These are phyloP conservation scores for Telopea speciosissima DNA, from an alignment of 177 flowering plant genomes.

Conservation along the genomic window DNA sequence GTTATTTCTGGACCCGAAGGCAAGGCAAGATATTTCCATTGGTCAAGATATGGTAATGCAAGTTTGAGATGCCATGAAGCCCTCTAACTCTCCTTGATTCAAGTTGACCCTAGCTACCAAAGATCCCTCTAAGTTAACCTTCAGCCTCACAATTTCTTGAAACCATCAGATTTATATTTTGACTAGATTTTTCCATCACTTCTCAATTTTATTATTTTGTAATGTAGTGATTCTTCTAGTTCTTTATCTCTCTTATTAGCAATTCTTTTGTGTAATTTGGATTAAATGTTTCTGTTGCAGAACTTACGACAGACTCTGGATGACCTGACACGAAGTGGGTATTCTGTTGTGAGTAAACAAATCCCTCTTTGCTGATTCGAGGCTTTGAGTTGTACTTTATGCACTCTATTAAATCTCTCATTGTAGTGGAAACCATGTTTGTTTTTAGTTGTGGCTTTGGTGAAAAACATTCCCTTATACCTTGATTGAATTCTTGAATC, in stretches of 20 bases:
- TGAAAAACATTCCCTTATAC: not conserved
- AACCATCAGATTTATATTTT: too few relatives aligned
- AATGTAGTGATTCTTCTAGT: not conserved
- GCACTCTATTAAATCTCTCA: not conserved
- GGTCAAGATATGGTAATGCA: too few relatives aligned
- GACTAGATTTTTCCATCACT: too few relatives aligned
- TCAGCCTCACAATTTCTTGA: too few relatives aligned
- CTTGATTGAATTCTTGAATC: not conserved
- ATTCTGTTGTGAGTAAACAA: slow-evolving; percentile 75
- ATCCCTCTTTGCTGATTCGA: not conserved
- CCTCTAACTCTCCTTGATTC: too few relatives aligned
- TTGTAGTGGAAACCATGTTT: not conserved
- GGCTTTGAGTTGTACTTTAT: not conserved
- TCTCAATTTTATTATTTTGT: too few relatives aligned
- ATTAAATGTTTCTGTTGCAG: slow-evolving; percentile 36
- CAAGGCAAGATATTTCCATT: too few relatives aligned
- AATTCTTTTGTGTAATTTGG: not conserved
- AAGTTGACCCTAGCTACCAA: too few relatives aligned
- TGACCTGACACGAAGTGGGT: slow-evolving; percentile 87
- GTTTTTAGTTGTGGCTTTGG: not conserved
- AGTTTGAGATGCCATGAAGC: too few relatives aligned
- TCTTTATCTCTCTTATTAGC: not conserved
- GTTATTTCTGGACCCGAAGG: too few relatives aligned
- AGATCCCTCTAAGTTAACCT: too few relatives aligned
- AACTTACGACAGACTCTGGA: slow-evolving; percentile 94